Conservation (phyloP, 2,329 filamentous ascomycete genomes). For the Sclerotinia nivalis region DNA sequence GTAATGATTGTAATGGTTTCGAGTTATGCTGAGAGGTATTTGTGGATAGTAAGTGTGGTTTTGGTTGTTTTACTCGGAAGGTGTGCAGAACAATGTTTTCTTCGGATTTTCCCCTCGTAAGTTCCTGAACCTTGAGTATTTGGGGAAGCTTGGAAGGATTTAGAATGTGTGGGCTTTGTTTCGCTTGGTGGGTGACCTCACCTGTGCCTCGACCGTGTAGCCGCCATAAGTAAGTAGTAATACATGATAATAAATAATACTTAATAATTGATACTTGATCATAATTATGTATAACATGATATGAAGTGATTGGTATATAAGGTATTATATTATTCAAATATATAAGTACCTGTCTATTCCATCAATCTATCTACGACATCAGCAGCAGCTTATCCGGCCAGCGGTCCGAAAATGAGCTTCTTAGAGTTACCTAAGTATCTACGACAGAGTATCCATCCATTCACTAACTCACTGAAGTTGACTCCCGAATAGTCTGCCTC, state of each 20-base stretch:
- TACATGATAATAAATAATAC: too few relatives aligned
- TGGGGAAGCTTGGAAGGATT: slow-evolving; percentile 1
- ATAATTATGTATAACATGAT: neutral
- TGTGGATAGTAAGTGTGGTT: neutral
- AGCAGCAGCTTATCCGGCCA: neutral
- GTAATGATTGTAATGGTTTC: slow-evolving; percentile 38
- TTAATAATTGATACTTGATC: too few relatives aligned
- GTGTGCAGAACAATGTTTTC: neutral
- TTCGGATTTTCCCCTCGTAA: slow-evolving; percentile 5
- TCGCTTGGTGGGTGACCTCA: slow-evolving; percentile 22
- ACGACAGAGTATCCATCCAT: neutral
- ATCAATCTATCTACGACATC: neutral
- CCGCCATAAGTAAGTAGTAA: too few relatives aligned
- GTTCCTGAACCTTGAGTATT: neutral
- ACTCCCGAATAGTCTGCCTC: neutral
- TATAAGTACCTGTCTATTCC: neutral
- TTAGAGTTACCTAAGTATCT: neutral
- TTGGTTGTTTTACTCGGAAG: neutral
- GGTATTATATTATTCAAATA: neutral
- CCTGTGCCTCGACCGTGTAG: neutral
- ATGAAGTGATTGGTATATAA: neutral
- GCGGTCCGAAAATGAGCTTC: neutral
- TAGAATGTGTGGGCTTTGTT: slow-evolving; percentile 14
- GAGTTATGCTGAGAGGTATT: neutral
- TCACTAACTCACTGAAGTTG: neutral